A percentile compares a stretch with the other conserved stretches of the same genome.
Evolutionary conservation across 768 basidiomycete species (phyloP).

Genomic region (Boletus coccyginus): DNA sequence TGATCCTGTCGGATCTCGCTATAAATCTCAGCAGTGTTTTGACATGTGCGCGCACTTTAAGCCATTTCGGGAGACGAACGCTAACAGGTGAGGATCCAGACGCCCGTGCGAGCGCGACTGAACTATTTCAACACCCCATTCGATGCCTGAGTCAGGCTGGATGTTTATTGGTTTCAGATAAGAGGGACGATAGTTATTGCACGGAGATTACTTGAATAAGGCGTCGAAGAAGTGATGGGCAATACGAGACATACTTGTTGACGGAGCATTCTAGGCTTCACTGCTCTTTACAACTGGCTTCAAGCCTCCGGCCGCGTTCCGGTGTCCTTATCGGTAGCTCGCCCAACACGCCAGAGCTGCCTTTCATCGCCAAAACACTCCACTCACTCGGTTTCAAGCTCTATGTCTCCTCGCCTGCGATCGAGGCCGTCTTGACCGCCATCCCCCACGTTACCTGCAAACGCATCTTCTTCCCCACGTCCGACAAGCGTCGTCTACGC

Average conservation of each 20-base stretch:
- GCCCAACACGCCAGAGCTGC: slow-evolving; percentile 83
- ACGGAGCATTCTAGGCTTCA: slow-evolving; percentile 95
- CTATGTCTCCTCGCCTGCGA: slow-evolving; percentile 77
- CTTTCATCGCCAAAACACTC: slow-evolving; percentile 73
- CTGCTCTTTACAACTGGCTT: slow-evolving; percentile 95
- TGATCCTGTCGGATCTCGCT: slow-evolving; percentile 66
- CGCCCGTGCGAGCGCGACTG: slow-evolving; percentile 72
- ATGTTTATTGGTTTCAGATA: slow-evolving; percentile 49
- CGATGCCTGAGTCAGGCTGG: slow-evolving; percentile 66
- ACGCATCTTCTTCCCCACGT: slow-evolving; percentile 93
- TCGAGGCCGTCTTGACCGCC: slow-evolving; percentile 79
- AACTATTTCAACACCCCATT: slow-evolving; percentile 74
- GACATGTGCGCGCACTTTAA: slow-evolving; percentile 50
- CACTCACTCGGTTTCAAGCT: slow-evolving; percentile 92
- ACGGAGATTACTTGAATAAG: not conserved
- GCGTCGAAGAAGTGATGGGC: not conserved
- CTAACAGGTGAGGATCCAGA: slow-evolving; percentile 59
- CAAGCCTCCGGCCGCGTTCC: slow-evolving; percentile 78
- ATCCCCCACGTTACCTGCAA: slow-evolving; percentile 77
- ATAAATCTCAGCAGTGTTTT: slow-evolving; percentile 89
- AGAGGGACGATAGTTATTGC: not conserved
- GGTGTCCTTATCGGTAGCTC: slow-evolving; percentile 95
- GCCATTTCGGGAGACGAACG: not conserved
- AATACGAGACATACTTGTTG: slow-evolving; percentile 55
- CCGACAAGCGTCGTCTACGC: slow-evolving; percentile 92